Evolutionary conservation across 169 alveolate species (phyloP).

Genomic region (Ichthyophthirius multifiliis): DNA sequence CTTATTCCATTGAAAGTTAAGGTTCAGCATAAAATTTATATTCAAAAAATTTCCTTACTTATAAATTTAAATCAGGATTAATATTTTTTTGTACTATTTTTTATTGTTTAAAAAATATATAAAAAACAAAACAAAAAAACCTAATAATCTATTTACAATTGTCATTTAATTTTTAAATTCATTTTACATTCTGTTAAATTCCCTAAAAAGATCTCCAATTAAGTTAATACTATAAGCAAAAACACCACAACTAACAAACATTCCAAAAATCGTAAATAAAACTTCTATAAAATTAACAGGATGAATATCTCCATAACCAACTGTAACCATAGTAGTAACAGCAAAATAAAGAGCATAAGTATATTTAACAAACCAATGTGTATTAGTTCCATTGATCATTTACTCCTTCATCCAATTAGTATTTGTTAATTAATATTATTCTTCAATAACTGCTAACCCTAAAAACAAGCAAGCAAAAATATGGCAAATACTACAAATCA

Average conservation of each 20-base stretch:
- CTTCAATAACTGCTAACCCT: background rate
- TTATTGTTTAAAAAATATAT: background rate
- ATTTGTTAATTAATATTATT: background rate
- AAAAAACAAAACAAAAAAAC: background rate
- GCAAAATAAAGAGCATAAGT: constrained; percentile 44
- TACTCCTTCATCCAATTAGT: background rate
- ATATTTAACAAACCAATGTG: constrained; percentile 9
- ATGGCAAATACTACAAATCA: constrained; percentile 17
- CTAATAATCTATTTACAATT: background rate
- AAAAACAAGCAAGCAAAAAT: constrained; percentile 3
- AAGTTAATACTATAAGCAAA: constrained; percentile 6
- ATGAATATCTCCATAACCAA: constrained; percentile 54
- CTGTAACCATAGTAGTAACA: constrained; percentile 53
- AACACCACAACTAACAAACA: background rate
- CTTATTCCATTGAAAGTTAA: background rate
- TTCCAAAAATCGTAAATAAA: background rate
- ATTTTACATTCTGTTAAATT: background rate
- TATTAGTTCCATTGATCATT: background rate
- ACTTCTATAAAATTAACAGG: constrained; percentile 7
- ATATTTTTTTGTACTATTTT: background rate
- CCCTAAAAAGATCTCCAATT: constrained; percentile 2
- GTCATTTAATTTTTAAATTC: constrained; percentile 8
- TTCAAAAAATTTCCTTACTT: background rate
- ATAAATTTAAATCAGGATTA: background rate
- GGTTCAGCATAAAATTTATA: background rate